These are phyloP conservation scores for Saccharomyces hybrid DNA, from an alignment of 1,139 yeast species.

Conservation along the genomic window DNA sequence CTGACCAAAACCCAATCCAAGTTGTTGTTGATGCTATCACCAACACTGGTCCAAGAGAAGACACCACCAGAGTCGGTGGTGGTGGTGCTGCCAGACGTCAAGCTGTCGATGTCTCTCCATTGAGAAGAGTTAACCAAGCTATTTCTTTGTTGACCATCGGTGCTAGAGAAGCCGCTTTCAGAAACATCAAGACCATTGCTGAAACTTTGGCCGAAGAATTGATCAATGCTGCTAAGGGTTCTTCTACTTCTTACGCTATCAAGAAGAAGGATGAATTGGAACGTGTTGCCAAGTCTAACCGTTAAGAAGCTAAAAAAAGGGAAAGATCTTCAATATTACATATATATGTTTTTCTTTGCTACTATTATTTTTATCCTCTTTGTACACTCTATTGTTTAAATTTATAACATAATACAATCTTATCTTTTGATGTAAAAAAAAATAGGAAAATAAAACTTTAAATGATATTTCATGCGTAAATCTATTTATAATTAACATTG, in stretches of 20 bases:
- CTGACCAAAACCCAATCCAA: slow-evolving; percentile 99
- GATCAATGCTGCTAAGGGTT: slow-evolving; percentile 99
- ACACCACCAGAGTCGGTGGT: slow-evolving; percentile 99
- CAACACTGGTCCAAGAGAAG: slow-evolving; percentile 99
- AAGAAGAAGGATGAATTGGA: slow-evolving; percentile 99
- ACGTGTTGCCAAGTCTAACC: slow-evolving; percentile 99
- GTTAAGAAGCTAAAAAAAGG: slow-evolving; percentile 47
- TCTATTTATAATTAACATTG: neutral
- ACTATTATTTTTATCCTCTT: neutral
- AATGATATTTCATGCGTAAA: neutral
- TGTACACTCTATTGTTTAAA: slow-evolving; percentile 1
- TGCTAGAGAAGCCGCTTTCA: slow-evolving; percentile 99
- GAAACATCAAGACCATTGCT: slow-evolving; percentile 99
- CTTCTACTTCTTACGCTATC: slow-evolving; percentile 99
- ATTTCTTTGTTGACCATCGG: slow-evolving; percentile 96
- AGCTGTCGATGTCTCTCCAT: slow-evolving; percentile 99
- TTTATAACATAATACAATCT: slow-evolving; percentile 2
- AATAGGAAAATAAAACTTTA: neutral
- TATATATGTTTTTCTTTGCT: neutral
- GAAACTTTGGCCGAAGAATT: slow-evolving; percentile 99
- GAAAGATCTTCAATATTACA: neutral
- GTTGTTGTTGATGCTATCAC: slow-evolving; percentile 98
- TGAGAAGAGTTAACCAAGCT: slow-evolving; percentile 99
- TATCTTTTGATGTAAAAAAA: slow-evolving; percentile 1
- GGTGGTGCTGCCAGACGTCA: slow-evolving; percentile 99